Evolutionary conservation across 2,329 filamentous ascomycete genomes (phyloP).

Genomic region (Incumbomyces delicatus): DNA sequence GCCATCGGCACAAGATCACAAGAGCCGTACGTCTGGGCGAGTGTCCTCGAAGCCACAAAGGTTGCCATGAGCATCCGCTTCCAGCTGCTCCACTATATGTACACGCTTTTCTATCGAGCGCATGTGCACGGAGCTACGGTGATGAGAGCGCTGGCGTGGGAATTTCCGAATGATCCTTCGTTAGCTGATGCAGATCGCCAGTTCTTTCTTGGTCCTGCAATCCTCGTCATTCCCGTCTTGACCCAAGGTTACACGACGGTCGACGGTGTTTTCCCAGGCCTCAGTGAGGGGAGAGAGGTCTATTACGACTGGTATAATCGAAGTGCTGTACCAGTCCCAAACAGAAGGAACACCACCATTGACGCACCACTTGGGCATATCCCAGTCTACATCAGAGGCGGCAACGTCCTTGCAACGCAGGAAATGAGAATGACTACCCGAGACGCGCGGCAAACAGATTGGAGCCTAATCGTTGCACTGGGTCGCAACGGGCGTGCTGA

Average conservation of each 20-base stretch:
- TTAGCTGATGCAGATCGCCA: slow-evolving; percentile 59
- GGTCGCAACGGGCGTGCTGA: slow-evolving; percentile 44
- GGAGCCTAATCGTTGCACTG: slow-evolving; percentile 57
- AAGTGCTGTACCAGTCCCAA: slow-evolving; percentile 41
- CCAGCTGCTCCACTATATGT: slow-evolving; percentile 62
- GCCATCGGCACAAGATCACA: slow-evolving; percentile 50
- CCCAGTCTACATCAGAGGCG: slow-evolving; percentile 61
- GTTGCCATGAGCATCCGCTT: slow-evolving; percentile 63
- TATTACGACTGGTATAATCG: slow-evolving; percentile 81
- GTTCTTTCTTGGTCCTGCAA: slow-evolving; percentile 58
- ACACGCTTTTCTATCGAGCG: slow-evolving; percentile 60
- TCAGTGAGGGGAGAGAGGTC: slow-evolving; percentile 39
- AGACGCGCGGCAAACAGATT: slow-evolving; percentile 53
- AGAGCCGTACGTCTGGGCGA: slow-evolving; percentile 62
- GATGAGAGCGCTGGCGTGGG: slow-evolving; percentile 64
- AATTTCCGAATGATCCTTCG: slow-evolving; percentile 58
- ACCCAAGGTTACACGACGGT: slow-evolving; percentile 51
- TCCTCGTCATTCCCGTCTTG: slow-evolving; percentile 60
- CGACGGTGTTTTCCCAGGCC: slow-evolving; percentile 59
- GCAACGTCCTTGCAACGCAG: slow-evolving; percentile 57
- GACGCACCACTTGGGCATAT: slow-evolving; percentile 57
- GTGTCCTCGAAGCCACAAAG: slow-evolving; percentile 55
- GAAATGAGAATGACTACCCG: slow-evolving; percentile 58
- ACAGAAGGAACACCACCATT: slow-evolving; percentile 47
- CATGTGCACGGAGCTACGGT: slow-evolving; percentile 58